Percentiles rank a stretch among this genome's conserved stretches.
phyloP scores from a whole-genome alignment of 1,284 basidiomycete genomes.

The Leucoagaricus sp. region DNA sequence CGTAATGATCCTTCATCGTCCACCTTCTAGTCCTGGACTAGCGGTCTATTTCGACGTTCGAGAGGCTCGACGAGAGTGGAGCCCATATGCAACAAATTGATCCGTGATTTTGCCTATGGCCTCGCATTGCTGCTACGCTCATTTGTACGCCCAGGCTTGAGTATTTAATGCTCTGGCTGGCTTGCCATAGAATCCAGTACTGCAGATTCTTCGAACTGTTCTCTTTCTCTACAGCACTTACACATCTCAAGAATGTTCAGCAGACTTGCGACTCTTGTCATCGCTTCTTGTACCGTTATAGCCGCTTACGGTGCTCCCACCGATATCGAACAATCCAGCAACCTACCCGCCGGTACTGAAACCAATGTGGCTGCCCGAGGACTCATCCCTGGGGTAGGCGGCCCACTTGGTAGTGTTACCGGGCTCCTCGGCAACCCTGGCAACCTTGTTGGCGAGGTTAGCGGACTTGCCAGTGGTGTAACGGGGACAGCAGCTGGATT shows the following conservation, averaged over 20 bases:
- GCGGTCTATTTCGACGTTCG: conserved; percentile 1
- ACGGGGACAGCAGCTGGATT: too few relatives aligned
- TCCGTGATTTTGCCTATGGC: neutral
- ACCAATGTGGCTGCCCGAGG: neutral
- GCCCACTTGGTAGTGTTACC: neutral
- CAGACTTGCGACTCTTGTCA: neutral
- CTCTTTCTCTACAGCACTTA: neutral
- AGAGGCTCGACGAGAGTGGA: neutral
- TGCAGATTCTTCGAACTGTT: too few relatives aligned
- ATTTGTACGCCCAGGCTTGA: neutral
- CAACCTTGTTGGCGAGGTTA: neutral
- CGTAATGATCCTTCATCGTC: neutral
- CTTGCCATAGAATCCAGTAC: neutral
- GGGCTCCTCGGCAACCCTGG: neutral
- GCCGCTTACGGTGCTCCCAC: neutral
- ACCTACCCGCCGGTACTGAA: neutral
- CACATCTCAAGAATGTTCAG: conserved; percentile 1
- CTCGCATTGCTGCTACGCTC: neutral
- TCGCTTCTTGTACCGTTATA: neutral
- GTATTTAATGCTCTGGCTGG: neutral
- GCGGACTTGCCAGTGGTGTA: too few relatives aligned
- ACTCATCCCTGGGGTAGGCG: neutral
- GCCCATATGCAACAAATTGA: neutral
- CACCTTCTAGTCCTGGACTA: neutral
- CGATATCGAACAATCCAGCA: neutral